phyloP scores from a whole-genome alignment of 306 rosid genomes.

The Amphicarpaea edgeworthii region DNA sequence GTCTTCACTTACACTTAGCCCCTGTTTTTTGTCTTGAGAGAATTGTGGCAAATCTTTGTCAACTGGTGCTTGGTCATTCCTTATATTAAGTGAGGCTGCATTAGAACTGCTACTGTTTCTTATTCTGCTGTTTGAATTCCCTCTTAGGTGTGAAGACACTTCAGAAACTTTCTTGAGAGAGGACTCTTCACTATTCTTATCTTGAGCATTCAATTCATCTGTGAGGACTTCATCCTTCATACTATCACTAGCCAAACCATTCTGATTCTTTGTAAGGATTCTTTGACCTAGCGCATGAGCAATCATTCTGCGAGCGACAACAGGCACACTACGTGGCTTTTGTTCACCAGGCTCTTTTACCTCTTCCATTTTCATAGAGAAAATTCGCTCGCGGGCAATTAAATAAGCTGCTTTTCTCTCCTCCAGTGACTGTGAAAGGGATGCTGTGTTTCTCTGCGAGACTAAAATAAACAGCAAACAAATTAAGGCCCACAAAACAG shows the following conservation, averaged over 20 bases:
- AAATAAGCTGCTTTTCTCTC: conserved; percentile 89
- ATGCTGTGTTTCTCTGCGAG: conserved; percentile 45
- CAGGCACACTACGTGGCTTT: conserved; percentile 79
- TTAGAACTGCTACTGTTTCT: conserved; percentile 45
- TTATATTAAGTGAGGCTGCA: conserved; percentile 46
- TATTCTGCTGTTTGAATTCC: conserved; percentile 42
- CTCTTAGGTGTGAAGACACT: conserved; percentile 42
- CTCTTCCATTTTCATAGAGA: conserved; percentile 65
- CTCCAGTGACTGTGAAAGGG: conserved; percentile 72
- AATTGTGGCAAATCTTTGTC: conserved; percentile 45
- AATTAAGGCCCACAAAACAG: conserved; percentile 33
- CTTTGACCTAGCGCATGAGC: conserved; percentile 95
- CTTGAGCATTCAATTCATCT: conserved; percentile 49
- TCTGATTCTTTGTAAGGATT: conserved; percentile 60
- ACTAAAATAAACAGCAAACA: conserved; percentile 53
- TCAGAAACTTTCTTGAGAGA: conserved; percentile 47
- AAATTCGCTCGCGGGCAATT: conserved; percentile 90
- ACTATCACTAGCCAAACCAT: conserved; percentile 43
- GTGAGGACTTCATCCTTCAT: conserved; percentile 46
- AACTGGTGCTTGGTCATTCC: conserved; percentile 51
- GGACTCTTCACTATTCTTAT: conserved; percentile 45
- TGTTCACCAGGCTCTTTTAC: conserved; percentile 61
- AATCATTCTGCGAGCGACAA: conserved; percentile 97
- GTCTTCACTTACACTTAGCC: conserved; percentile 56
- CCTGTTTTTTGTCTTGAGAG: conserved; percentile 56